These are phyloP conservation scores for Amanita rimosa DNA, from an alignment of 768 basidiomycete genomes.

Conservation along the genomic window DNA sequence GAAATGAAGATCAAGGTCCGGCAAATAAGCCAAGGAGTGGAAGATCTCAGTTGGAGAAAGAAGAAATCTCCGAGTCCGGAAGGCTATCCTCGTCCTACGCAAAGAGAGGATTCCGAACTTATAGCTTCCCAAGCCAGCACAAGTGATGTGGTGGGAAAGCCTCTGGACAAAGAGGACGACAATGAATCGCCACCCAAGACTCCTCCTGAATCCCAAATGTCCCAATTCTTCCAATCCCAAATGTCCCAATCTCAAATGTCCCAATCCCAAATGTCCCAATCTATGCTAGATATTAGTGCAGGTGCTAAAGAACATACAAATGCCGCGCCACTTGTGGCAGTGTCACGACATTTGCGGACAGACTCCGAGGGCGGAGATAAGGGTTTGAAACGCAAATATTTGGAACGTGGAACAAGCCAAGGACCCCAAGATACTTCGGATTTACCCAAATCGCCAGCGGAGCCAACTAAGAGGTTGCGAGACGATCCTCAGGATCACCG, in stretches of 20 bases:
- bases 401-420: conserved; percentile 56
- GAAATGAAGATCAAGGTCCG: conserved; percentile 64
- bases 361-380: conserved; percentile 47
- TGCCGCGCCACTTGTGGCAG: conserved; percentile 6
- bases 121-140: not conserved
- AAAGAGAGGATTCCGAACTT: conserved; percentile 4
- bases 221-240: conserved; percentile 13
- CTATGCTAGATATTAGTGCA: conserved; percentile 11
- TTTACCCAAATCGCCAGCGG: conserved; percentile 14
- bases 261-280: conserved; percentile 11
- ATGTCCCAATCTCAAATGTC: too few relatives aligned
- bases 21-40: conserved; percentile 71
- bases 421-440: conserved; percentile 28
- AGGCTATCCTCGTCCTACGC: conserved; percentile 12
- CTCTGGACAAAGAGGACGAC: not conserved
- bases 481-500: conserved; percentile 54
- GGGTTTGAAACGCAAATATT: conserved; percentile 57
- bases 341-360: conserved; percentile 15
- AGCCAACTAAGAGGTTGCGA: conserved; percentile 45
- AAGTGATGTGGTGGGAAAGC: not conserved
- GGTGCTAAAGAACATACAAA: conserved; percentile 7
- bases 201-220: conserved; percentile 8
- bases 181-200: conserved; percentile 4
- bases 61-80: conserved; percentile 22
- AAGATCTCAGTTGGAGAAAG: conserved; percentile 65